Conservation (phyloP, 2,329 filamentous ascomycete genomes). For the Purpureocillium lavendulum region DNA sequence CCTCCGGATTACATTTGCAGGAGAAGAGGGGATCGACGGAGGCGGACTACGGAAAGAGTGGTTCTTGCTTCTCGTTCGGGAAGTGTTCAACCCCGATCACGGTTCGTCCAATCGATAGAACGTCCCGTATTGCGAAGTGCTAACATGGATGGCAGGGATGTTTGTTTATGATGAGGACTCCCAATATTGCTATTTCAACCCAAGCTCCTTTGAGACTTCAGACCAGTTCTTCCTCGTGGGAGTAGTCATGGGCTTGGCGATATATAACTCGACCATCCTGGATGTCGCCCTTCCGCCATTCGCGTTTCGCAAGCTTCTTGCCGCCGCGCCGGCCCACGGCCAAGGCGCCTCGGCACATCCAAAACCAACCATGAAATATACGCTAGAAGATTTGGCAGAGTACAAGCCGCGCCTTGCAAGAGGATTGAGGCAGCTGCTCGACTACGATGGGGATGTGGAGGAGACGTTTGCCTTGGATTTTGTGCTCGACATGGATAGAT, state of each 20-base stretch:
- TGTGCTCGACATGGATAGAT: conserved; percentile 66
- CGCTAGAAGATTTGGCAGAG: conserved; percentile 74
- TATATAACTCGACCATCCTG: conserved; percentile 91
- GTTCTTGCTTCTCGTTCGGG: conserved; percentile 81
- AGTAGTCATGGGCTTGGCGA: conserved; percentile 78
- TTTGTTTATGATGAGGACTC: conserved; percentile 91
- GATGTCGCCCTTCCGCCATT: conserved; percentile 85
- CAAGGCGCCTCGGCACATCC: conserved; percentile 47
- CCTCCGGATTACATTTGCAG: conserved; percentile 73
- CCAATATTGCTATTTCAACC: conserved; percentile 87
- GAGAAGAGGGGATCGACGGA: conserved; percentile 86
- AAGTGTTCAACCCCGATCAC: conserved; percentile 86
- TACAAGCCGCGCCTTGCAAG: conserved; percentile 68
- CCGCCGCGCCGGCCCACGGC: conserved; percentile 59
- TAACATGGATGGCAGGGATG: conserved; percentile 50
- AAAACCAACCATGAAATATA: conserved; percentile 59
- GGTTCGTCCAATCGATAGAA: conserved; percentile 41
- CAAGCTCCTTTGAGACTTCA: conserved; percentile 79
- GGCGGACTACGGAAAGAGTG: conserved; percentile 89
- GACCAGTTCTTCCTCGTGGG: conserved; percentile 90
- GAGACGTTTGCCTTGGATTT: conserved; percentile 76
- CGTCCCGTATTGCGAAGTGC: background rate
- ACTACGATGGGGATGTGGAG: conserved; percentile 79
- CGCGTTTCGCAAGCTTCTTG: conserved; percentile 78
- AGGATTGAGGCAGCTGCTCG: conserved; percentile 67